Evolutionary conservation across 495 filamentous ascomycete genomes (phyloP), one percentile per base, ranked within the genome.

Genomic region (Neurospora hispaniola): DNA sequence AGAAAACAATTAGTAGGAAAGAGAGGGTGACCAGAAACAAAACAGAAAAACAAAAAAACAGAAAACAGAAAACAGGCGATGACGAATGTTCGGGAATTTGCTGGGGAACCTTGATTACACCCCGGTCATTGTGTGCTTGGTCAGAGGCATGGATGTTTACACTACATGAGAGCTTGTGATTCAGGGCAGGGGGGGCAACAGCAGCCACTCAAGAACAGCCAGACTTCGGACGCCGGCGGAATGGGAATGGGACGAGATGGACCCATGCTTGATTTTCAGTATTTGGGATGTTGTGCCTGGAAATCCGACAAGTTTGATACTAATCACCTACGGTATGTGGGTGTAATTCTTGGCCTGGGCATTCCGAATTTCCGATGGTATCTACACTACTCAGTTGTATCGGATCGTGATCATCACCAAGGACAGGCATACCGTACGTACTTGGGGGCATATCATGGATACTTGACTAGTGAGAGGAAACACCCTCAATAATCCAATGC

Each of bases 51-150:
- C 10, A 41, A 41, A 40, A 40, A 40, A 69, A 69, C 43, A 41
- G 9, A 40, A 40, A 69, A 69, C 43, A 41, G 9, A 41, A 41
- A 40, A 40, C 8, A 69, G 18, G 31, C 4, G 43, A 62, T 70
- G 66, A 70, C 73, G 73, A 74, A 74, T 14, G 46, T 74, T 74
- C 73, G 59, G 62, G 73, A 74, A 74, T n/a, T 44, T 72, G 59
- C 54, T 66, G 27, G 54, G 54, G 54, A 66, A 18, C 54, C 54
- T 66, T 66, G 54, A 66, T 66, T 66, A 14, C 27, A 4, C 54
- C 54, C 54, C 3, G 54, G 54, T 66, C 27, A 66, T 0, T 66
- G 18, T 14, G 6, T 16, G 14, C 27, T 31, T 66, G 31, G 54
- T 66, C 54, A 35, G 54, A 16, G 27, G 27, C 54, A 4, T n/a